Base-by-base conservation (phyloP, 2,329 filamentous ascomycete genomes). In the Nemania serpens region DNA sequence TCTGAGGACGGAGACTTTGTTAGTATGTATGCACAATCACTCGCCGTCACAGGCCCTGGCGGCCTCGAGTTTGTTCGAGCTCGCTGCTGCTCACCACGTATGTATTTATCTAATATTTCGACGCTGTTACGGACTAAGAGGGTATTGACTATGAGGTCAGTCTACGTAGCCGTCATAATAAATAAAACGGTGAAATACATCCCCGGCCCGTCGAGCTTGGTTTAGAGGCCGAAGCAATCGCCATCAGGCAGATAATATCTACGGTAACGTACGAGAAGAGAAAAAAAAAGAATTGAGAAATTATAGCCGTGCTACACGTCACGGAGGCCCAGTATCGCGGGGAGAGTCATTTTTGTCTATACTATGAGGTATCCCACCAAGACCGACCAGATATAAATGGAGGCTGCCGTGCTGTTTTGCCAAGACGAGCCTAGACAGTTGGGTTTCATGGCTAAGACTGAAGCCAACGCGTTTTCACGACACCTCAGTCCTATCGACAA, bases 1-100 rank as follows among this genome's bases (percentile, higher is more conserved):
- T 25, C 12, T 4, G 25, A 29, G 7, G 34, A 52, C 18, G 15
- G 29, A 36, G 12, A 12, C 37, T 48, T 22, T 13, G 6, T 41
- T 33, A 33, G 34, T 57, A 61, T 57, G 52, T 48, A 47, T 29
- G n/a, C n/a, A n/a, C n/a, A n/a, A n/a, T n/a, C n/a, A n/a, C n/a
- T n/a, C n/a, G n/a, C 25, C 11, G 34, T 48, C n/a, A 47, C 22
- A 17, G 11, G 17, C 18, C 43, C 36, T 37, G 29, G 25, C n/a
- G 47, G 18, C 48, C 34, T 37, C 15, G 20, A 33, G 42, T 29
- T 7, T 29, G 25, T 29, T 3, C 22, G 17, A 58, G 42, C 25
- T 25, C 42, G 25, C 15, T 18, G 25, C 15, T 18, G 46, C 18
- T 17, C 17, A 25, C 20, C 25, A 29, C 25, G 17, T 39, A 17